Evolutionary conservation across 1,284 basidiomycete species (phyloP).

Genomic region (Serendipita sp.): DNA sequence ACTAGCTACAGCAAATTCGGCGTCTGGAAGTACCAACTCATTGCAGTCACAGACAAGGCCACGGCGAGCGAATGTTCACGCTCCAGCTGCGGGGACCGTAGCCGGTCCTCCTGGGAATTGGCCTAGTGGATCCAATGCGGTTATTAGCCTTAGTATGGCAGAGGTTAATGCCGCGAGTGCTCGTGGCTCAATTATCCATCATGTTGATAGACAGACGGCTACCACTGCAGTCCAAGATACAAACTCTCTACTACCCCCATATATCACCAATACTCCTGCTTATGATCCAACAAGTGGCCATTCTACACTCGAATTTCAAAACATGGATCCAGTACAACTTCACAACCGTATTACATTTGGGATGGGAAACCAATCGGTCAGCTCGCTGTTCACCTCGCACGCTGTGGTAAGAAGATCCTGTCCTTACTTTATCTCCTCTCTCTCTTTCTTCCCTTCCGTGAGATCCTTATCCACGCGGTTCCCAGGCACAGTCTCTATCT

Average conservation of each 20-base stretch:
- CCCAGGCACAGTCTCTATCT: not conserved
- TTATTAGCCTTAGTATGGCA: not conserved
- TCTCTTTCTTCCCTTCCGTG: not conserved
- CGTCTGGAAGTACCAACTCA: not conserved
- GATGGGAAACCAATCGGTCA: not conserved
- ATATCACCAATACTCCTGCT: not conserved
- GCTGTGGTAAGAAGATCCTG: not conserved
- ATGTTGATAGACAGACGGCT: not conserved
- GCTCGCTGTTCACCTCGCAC: not conserved
- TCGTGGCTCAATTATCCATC: not conserved
- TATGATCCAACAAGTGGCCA: not conserved
- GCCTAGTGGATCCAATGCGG: not conserved
- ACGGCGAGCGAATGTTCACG: not conserved
- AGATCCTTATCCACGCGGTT: not conserved
- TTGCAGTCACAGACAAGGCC: not conserved
- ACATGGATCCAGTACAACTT: not conserved
- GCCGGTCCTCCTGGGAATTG: not conserved
- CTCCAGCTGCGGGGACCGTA: not conserved
- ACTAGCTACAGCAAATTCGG: not conserved
- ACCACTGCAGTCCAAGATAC: not conserved
- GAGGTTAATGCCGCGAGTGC: not conserved
- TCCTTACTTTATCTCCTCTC: not conserved
- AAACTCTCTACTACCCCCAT: not conserved
- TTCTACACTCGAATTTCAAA: not conserved
- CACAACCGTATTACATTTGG: slow-evolving; percentile 2